A percentile compares a stretch with the other conserved stretches of the same genome.
Evolutionary conservation across 805 yeast genomes (phyloP).

Genomic region (Hyphopichia homilentoma): DNA sequence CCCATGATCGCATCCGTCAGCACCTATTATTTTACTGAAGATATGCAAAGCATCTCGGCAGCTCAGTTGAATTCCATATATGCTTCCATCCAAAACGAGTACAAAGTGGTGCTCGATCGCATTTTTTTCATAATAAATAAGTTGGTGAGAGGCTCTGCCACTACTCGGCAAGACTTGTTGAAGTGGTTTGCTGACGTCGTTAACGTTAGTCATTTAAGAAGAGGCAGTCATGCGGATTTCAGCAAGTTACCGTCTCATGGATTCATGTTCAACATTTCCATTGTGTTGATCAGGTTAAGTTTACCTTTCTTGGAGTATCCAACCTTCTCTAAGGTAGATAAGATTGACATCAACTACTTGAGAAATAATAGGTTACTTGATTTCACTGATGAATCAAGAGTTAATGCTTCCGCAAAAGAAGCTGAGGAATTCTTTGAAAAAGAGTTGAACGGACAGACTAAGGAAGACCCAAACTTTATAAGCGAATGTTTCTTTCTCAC

Average conservation of each 20-base stretch:
- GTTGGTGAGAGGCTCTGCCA: constrained; percentile 67
- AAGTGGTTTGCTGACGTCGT: constrained; percentile 68
- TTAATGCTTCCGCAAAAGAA: constrained; percentile 71
- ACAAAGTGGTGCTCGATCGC: constrained; percentile 53
- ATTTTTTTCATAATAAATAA: constrained; percentile 69
- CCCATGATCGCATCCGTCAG: constrained; percentile 61
- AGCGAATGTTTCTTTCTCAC: constrained; percentile 84
- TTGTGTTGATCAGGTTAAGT: constrained; percentile 66
- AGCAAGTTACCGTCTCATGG: constrained; percentile 70
- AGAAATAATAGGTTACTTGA: constrained; percentile 51
- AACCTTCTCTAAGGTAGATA: constrained; percentile 62
- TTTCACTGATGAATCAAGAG: constrained; percentile 75
- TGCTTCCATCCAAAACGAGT: constrained; percentile 63
- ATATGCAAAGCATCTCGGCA: constrained; percentile 15
- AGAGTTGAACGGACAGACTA: constrained; percentile 31
- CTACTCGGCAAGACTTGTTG: constrained; percentile 61
- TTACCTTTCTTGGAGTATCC: constrained; percentile 76
- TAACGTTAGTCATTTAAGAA: constrained; percentile 81
- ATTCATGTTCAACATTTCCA: constrained; percentile 72
- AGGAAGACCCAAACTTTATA: constrained; percentile 59
- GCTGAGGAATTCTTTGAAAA: constrained; percentile 54
- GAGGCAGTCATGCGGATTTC: constrained; percentile 78
- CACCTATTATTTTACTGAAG: constrained; percentile 38
- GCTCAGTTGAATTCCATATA: constrained; percentile 47
- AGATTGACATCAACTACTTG: constrained; percentile 72